Base-by-base conservation (phyloP, 1,284 basidiomycete genomes). In the Takashimella koratensis region DNA sequence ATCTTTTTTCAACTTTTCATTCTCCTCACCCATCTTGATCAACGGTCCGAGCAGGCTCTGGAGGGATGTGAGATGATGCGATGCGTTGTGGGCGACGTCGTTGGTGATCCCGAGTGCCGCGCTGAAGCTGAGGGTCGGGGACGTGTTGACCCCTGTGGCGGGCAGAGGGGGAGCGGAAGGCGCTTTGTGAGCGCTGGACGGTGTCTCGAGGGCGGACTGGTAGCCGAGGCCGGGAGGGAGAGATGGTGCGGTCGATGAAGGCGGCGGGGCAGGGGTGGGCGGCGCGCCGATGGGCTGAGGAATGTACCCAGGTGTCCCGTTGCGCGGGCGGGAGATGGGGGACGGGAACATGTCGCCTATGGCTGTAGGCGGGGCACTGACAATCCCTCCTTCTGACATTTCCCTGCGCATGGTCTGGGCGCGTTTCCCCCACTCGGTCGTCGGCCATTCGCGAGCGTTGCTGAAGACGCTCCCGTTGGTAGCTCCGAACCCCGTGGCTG, bases 1-100 rank as follows among this genome's bases (percentile, higher is more conserved):
- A 39, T 71, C 67, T 41, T 71, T 67, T 21, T 68, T 70, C 45
- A 77, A 66, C 44, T 60, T 59, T 20, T 70, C 61, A 6, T 70
- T 42, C 50, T 73, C 68, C 10, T 68, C 65, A n/a, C 45, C 52
- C 23, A 62, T 58, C 4, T 53, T 52, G 12, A 63, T 36, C 11
- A 72, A 52, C 0, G 66, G 65, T 13, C 22, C 52, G 24, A 72
- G 51, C 6, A 69, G 53, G 5, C 25, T 45, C 10, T 51, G 45
- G 11, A 72, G 53, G 12, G 62, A 56, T 16, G 56, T 39, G n/a
- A 72, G 53, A 51, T 72, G 68, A 25, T 50, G 49, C 13, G 43
- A 30, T 2, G 59, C 60, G 19, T 61, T 56, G 10, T 45, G 50
- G 5, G 57, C 56, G 5, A 61, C 56, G 24, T 66, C 60, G 11